phyloP scores from a whole-genome alignment of 306 rosid species.

The Cercis canadensis region DNA sequence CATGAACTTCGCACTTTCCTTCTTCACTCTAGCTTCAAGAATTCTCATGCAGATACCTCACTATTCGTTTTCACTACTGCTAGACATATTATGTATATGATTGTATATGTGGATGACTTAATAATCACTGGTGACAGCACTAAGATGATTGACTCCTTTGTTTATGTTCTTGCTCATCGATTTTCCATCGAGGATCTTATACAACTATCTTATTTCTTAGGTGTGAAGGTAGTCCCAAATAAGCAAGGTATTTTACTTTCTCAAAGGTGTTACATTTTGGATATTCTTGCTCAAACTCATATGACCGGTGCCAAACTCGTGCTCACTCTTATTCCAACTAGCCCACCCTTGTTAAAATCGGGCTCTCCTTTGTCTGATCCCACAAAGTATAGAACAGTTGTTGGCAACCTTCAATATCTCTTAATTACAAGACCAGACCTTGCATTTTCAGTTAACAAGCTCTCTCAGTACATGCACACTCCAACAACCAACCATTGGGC shows the following conservation, averaged over 20 bases:
- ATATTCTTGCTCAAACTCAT: not conserved
- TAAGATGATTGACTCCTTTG: too few relatives aligned
- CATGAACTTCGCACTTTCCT: not conserved
- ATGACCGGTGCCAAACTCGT: not conserved
- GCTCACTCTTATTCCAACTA: not conserved
- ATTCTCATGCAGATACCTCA: not conserved
- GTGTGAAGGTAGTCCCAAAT: not conserved
- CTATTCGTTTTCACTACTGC: not conserved
- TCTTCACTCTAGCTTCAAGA: not conserved
- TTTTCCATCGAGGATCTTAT: not conserved
- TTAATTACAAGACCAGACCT: not conserved
- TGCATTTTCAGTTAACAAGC: not conserved
- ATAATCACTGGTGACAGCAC: not conserved
- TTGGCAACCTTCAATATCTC: not conserved
- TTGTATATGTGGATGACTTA: not conserved
- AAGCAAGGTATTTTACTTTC: not conserved
- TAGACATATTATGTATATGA: not conserved
- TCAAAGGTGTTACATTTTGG: not conserved
- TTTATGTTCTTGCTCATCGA: not conserved
- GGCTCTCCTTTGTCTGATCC: not conserved
- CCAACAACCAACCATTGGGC: not conserved
- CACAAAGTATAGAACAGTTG: not conserved
- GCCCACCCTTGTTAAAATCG: not conserved
- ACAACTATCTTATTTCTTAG: not conserved
- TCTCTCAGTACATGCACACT: not conserved